Evolutionary conservation across 257 asterid genomes (phyloP).

Genomic region (Cinchona pubescens): DNA sequence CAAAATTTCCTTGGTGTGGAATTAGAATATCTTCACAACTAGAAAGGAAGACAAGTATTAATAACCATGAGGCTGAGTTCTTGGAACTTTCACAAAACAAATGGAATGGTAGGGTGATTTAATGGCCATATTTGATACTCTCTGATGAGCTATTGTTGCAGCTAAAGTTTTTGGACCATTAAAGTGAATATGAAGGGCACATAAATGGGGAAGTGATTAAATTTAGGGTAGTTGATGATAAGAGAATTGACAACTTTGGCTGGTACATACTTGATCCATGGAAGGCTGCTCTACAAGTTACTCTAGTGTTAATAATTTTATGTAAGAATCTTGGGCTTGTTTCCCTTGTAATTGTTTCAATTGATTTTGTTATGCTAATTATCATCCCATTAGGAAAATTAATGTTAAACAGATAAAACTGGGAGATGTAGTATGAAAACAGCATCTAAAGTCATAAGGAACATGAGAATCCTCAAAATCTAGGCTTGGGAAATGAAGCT

Average conservation of each 20-base stretch:
- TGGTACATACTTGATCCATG: conserved; percentile 88
- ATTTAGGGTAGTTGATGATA: conserved; percentile 81
- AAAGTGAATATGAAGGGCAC: too few species aligned
- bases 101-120: too few species aligned
- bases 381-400: conserved; percentile 63
- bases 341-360: conserved; percentile 56
- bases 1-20: too few species aligned
- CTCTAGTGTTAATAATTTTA: conserved; percentile 55
- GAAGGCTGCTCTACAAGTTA: conserved; percentile 63
- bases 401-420: conserved; percentile 66
- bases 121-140: too few species aligned
- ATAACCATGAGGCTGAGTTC: too few species aligned
- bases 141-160: too few species aligned
- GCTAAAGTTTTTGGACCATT: too few species aligned
- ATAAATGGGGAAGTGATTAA: conserved; percentile 83
- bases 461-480: conserved; percentile 87
- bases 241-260: conserved; percentile 64
- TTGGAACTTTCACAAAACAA: too few species aligned
- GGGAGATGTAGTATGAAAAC: conserved; percentile 82
- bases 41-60: too few species aligned
- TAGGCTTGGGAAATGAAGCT: conserved; percentile 92
- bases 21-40: too few species aligned
- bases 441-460: conserved; percentile 80
- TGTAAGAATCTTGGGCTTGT: conserved; percentile 75
- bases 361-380: conserved; percentile 61